Base-by-base conservation (phyloP, 1,284 basidiomycete genomes). In the Ceratobasidium sp. region DNA sequence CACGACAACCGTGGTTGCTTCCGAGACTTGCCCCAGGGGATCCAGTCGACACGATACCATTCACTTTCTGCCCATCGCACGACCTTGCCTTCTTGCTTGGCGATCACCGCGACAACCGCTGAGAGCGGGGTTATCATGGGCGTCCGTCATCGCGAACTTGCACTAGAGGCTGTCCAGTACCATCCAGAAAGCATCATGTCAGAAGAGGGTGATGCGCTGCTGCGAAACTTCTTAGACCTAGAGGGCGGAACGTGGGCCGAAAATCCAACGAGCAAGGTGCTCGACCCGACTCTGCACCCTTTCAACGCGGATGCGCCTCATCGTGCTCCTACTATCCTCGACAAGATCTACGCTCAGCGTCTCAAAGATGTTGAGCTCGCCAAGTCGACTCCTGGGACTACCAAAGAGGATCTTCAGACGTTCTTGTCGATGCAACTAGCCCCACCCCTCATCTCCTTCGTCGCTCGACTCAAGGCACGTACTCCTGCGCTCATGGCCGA, bases 41-140 rank as follows among this genome's bases (percentile, higher is more conserved):
- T 99, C 82, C 87, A 91, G 77, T 97, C 94, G 17, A 99, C 95
- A 4, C 93, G 98, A 17, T 99, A 99, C 85, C 98, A 99, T 86
- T 98, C 96, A 39, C 90, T 99, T 77, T 94, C 95, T 75, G 97
- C 97, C 4, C 88, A 91, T 60, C 85, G 94, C 61, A 88, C 89
- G 51, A 91, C 93, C 0, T 87, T 99, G 35, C 98, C 98, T 0
- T 82, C 89, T 37, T 89, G 90, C 15, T 90, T 99, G 77, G 91
- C 92, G 75, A 90, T 98, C 77, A 96, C 96, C 0, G 92, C 95
- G 20, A 90, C 92, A 11, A 94, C 96, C 11, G 90, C 93, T 79
- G 93, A 95, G 77, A 93, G 91, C 63, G 97, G 97, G 35, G 95
- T 99, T 75, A 95, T 99, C 82, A 99, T 99, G 98, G 97, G 95